Base-by-base conservation (phyloP, 1,284 basidiomycete species). In the Vanrija pseudolonga region DNA sequence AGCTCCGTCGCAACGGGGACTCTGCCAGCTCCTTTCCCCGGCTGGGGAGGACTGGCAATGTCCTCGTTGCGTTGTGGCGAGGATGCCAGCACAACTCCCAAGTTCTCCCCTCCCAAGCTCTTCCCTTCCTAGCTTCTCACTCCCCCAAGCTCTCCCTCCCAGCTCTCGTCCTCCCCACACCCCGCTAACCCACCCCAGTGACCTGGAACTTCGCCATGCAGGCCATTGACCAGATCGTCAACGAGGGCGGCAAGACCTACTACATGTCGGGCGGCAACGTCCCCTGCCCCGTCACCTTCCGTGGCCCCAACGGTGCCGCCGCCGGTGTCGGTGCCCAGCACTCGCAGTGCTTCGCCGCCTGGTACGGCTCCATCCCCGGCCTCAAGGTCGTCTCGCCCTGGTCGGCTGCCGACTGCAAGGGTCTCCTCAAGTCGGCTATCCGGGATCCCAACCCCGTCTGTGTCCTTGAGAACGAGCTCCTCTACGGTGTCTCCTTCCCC, bases 191-290 rank as follows among this genome's bases (percentile, higher is more conserved):
- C 28, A 28, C 19, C 44, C 5, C 63, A 73, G 70, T 76, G 73
- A 75, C 74, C 45, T 76, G 72, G 71, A 74, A 73, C 68, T 72
- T 73, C 50, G 69, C 66, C 64, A 76, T 76, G 74, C 79, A 84
- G 80, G 93, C 95, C 60, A 98, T 99, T 74, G 96, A 99, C 80
- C 96, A 99, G 77, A 98, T 99, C 65, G 90, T 99, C 78, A 99
- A 99, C 85, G 98, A 94, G n/a, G 96, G 89, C 57, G 96, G 90
- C 65, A 99, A 98, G 83, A 98, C 96, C 12, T 93, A 97, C 80
- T 99, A 99, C 85, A 99, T 99, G 96, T 98, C 94, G 44, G 96
- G 94, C 60, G 96, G 96, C 65, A 96, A 93, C 72, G 91, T 96
- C 20, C 89, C 91, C 14, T 98, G 95, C 81, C 93, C 96, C 26